Base-by-base conservation (phyloP, 2,329 filamentous ascomycete genomes). In the Diaporthe eres region DNA sequence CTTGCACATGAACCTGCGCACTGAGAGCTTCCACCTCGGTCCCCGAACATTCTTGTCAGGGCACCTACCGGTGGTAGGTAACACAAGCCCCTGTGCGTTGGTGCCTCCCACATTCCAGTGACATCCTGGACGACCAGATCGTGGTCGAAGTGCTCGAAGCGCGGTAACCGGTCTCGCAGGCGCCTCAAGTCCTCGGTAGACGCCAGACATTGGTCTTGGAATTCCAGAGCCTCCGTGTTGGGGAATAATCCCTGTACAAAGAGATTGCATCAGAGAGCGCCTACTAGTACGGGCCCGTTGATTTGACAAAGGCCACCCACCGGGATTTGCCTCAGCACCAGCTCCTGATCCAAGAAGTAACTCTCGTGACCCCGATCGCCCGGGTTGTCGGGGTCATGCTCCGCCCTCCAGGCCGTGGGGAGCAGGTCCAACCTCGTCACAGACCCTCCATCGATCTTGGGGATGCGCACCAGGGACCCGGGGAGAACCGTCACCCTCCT, bases 371-470 rank as follows among this genome's bases (percentile, higher is more conserved):
- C 19, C 19, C 47, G 47, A 22, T 49, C 19, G 22, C 6, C 17
- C 3, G 15, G 42, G 4, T 49, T 5, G 13, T 22, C 47, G 0
- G 6, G 5, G 7, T 22, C 13, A 49, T 22, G n/a, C 19, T 22
- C 15, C 47, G 8, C 13, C 47, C 19, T 17, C 47, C 47, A 49
- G 3, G 19, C 47, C 8, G 8, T 10, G 3, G 47, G 19, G 7
- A 49, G 15, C 17, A 49, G 2, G 17, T 49, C 47, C 19, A 49
- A 10, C 47, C 47, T 22, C 47, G 47, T 49, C 19, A 49, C 47
- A 10, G 0, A n/a, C 0, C 2, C 19, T 1, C 47, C 47, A 2
- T 17, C 12, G 1, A 49, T 10, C 19, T 22, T 3, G 0, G 47
- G 47, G 47, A 49, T 49, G 19, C 47, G 17, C 47, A n/a, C 47